phyloP scores from a whole-genome alignment of 805 yeast genomes.

The Yarrowia osloensis region DNA sequence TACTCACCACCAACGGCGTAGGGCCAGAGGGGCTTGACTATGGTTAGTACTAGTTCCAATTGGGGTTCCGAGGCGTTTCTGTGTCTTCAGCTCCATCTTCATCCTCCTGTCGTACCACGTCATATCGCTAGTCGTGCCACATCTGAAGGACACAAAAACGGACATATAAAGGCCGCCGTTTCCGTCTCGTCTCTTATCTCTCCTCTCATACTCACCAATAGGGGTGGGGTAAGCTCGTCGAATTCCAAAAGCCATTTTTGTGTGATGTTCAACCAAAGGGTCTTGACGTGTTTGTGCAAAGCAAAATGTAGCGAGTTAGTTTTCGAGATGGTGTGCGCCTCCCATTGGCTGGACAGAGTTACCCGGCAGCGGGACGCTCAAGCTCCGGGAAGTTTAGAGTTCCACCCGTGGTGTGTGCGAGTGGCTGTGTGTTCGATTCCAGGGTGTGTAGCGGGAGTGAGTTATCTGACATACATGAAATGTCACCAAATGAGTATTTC shows the following conservation, averaged over 20 bases:
- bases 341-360: slow-evolving; percentile 29
- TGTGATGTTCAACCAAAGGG: slow-evolving; percentile 29
- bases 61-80: not conserved
- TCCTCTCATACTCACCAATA: slow-evolving; percentile 36
- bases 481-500: too few species aligned
- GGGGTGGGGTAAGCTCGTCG: slow-evolving; percentile 39
- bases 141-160: too few species aligned
- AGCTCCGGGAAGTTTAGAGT: not conserved
- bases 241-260: slow-evolving; percentile 30
- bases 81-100: not conserved
- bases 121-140: too few species aligned
- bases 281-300: slow-evolving; percentile 28
- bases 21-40: slow-evolving; percentile 81
- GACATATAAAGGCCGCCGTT: too few species aligned
- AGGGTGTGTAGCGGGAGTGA: not conserved
- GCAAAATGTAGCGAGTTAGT: slow-evolving; percentile 27
- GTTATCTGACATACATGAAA: too few species aligned
- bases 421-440: not conserved
- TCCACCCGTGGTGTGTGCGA: not conserved
- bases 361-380: slow-evolving; percentile 8
- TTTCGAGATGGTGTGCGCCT: slow-evolving; percentile 23
- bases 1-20: slow-evolving; percentile 78
- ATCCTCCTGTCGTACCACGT: too few species aligned
- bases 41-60: slow-evolving; percentile 12
- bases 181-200: not conserved